Base-by-base conservation (phyloP, 768 basidiomycete species). In the Naematelia aurantialba region DNA sequence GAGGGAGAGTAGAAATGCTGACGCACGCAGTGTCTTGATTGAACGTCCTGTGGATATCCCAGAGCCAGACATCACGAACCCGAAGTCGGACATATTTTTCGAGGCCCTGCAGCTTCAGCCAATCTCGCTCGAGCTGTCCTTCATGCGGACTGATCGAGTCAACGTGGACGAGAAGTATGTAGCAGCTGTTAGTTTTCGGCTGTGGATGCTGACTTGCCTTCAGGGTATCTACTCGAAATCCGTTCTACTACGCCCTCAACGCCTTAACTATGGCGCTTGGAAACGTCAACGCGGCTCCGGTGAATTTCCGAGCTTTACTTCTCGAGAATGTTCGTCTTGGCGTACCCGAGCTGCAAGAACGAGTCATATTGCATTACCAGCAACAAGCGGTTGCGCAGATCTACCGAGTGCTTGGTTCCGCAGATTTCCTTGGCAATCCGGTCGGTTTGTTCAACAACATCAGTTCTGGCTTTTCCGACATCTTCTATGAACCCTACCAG, bases 361-460 rank as follows among this genome's bases (percentile, higher is more conserved):
- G 96, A 30, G 87, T 98, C 59, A 80, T 85, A 42, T 87, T 93
- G 60, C 94, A 98, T 73, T 99, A 98, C 75, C 84, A 89, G 31
- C 89, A 96, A 76, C 92, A 97, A 69, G 84, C 96, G 55, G 81
- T 94, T 39, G 87, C 90, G 11, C 96, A 99, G 73, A 81, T 98
- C 2, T 98, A 98, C 76, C 87, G 96, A 34, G 89, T 99, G 45
- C 82, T 99, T 13, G 94, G 96, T n/a, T 97, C 93, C 4, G 96
- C 93, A 0, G 94, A 98, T 78, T 94, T 98, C 79, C 62, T 81
- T 25, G 81, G 76, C 19, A 76, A 76, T 54, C 94, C 94, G 3
- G 92, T 98, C 46, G 96, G 96, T 10, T 82, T 99, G 45, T 98
- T 99, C 81, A 94, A 89, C 51, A 98, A 98, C 72, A 92, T 99